phyloP scores from a whole-genome alignment of 371 early-diverging fungal species.

The Capillidium heterosporum region DNA sequence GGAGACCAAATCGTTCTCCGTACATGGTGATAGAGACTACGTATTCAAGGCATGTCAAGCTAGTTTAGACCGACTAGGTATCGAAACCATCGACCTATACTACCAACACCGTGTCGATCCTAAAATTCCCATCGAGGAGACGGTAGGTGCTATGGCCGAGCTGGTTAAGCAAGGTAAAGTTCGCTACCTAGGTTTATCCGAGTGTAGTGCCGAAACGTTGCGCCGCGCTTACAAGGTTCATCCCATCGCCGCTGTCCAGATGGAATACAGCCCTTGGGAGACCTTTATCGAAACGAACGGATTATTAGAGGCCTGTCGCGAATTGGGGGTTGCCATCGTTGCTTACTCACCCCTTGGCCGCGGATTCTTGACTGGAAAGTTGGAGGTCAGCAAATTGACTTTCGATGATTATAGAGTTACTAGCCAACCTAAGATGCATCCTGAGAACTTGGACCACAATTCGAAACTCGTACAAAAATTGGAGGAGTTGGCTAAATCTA shows the following conservation, averaged over 20 bases:
- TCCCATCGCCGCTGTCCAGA: conserved; percentile 21
- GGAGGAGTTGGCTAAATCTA: conserved; percentile 17
- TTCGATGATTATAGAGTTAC: conserved; percentile 21
- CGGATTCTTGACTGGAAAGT: conserved; percentile 30
- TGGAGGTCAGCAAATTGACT: conserved; percentile 21
- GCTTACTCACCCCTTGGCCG: conserved; percentile 34
- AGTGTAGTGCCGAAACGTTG: conserved; percentile 26
- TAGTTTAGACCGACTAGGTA: conserved; percentile 22
- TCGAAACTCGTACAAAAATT: conserved; percentile 26
- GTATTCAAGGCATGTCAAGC: conserved; percentile 21
- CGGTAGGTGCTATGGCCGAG: conserved; percentile 31
- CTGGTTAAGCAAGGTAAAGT: conserved; percentile 39
- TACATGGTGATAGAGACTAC: conserved; percentile 24
- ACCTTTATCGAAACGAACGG: neutral
- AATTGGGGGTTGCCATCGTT: conserved; percentile 33
- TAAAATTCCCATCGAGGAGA: conserved; percentile 27
- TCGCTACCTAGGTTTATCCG: conserved; percentile 32
- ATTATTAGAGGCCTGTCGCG: conserved; percentile 14
- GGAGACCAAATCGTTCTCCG: conserved; percentile 6
- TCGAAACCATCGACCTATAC: conserved; percentile 31
- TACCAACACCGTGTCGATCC: conserved; percentile 34
- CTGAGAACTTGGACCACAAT: conserved; percentile 26
- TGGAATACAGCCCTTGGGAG: conserved; percentile 2
- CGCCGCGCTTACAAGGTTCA: conserved; percentile 39
- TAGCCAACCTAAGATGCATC: conserved; percentile 22